Conservation (phyloP, 805 yeast genomes). For the Candida easanensis region DNA sequence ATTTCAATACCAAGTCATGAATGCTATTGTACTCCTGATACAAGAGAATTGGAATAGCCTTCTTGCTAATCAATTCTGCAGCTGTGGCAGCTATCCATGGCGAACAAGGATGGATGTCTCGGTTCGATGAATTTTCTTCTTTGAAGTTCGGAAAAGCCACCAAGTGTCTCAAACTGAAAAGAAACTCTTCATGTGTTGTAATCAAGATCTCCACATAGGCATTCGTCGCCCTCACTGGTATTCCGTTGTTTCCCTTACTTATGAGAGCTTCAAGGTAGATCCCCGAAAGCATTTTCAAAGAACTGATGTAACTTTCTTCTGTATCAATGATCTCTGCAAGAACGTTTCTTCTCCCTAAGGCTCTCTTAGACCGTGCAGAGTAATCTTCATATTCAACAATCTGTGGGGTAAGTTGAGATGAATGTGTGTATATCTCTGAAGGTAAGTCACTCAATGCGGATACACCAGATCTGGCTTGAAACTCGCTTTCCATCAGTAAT, state of each 20-base stretch:
- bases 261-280: slow-evolving; percentile 41
- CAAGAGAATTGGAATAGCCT: slow-evolving; percentile 26
- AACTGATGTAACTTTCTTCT: slow-evolving; percentile 46
- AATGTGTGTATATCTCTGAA: slow-evolving; percentile 11
- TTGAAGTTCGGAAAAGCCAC: too few species aligned
- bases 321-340: slow-evolving; percentile 48
- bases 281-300: slow-evolving; percentile 40
- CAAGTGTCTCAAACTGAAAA: slow-evolving; percentile 24
- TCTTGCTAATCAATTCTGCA: slow-evolving; percentile 21
- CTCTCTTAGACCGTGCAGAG: slow-evolving; percentile 20
- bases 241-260: slow-evolving; percentile 28
- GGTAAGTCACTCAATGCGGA: background rate
- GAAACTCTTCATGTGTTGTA: slow-evolving; percentile 32
- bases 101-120: slow-evolving; percentile 9
- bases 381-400: slow-evolving; percentile 7
- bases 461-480: background rate
- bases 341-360: slow-evolving; percentile 26
- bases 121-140: too few species aligned
- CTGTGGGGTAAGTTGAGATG: slow-evolving; percentile 22
- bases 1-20: slow-evolving; percentile 32
- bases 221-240: slow-evolving; percentile 35
- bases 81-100: slow-evolving; percentile 26
- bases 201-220: slow-evolving; percentile 31
- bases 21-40: slow-evolving; percentile 36
- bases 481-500: background rate